phyloP scores from a whole-genome alignment of 2,329 filamentous ascomycete genomes.

The Penicillium italicum region DNA sequence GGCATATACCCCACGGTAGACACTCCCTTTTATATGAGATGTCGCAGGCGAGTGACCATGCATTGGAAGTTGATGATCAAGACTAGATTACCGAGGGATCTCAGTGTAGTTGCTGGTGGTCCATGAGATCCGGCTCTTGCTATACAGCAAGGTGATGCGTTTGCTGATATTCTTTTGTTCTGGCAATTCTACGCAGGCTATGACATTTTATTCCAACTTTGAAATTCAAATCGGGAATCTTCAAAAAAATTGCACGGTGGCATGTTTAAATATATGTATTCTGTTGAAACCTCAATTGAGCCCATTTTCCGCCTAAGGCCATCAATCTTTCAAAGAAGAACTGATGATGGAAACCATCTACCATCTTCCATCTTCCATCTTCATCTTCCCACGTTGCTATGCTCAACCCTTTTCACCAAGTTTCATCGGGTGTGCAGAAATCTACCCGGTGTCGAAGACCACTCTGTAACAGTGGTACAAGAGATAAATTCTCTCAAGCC shows the following conservation, averaged over 20 bases:
- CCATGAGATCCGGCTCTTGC: background rate
- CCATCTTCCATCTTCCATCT: background rate
- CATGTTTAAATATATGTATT: background rate
- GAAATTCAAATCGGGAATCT: background rate
- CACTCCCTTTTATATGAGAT: background rate
- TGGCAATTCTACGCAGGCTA: background rate
- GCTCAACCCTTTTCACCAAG: background rate
- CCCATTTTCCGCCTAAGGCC: background rate
- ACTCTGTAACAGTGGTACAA: background rate
- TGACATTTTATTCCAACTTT: background rate
- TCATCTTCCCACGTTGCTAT: background rate
- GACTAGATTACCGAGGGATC: background rate
- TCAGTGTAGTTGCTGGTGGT: background rate
- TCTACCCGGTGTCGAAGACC: background rate
- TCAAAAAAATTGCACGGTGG: background rate
- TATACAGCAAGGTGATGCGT: background rate
- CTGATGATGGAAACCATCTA: background rate
- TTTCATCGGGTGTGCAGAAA: background rate
- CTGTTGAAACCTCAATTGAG: background rate
- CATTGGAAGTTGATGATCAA: background rate
- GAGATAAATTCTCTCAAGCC: background rate
- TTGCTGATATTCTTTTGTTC: background rate
- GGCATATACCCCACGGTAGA: background rate
- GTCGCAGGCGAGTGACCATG: background rate
- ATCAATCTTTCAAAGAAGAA: background rate